Evolutionary conservation across 78 protist genomes (phyloP).

Genomic region (Guillardia theta): DNA sequence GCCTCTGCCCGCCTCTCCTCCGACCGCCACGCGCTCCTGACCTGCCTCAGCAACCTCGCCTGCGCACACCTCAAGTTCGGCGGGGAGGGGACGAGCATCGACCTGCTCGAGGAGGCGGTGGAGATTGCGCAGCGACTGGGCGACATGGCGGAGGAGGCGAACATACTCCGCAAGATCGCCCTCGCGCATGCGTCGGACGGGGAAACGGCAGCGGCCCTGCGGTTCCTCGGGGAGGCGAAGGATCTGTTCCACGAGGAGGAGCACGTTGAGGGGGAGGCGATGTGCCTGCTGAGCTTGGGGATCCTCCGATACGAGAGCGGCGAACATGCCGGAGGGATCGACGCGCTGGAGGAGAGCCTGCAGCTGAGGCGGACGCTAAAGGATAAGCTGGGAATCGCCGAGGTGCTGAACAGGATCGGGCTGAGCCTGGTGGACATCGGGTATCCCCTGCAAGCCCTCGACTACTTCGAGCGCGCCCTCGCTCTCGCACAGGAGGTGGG

Average conservation of each 20-base stretch:
- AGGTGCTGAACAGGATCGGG: background rate
- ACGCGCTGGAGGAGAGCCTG: slow-evolving; percentile 8
- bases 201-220: background rate
- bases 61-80: background rate
- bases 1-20: background rate
- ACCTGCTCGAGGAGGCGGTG: background rate
- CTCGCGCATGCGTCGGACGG: background rate
- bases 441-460: background rate
- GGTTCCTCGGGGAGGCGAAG: too few species aligned
- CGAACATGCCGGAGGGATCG: too few species aligned
- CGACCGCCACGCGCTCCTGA: background rate
- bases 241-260: too few species aligned
- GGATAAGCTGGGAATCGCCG: background rate
- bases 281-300: too few species aligned
- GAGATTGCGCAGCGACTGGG: slow-evolving; percentile 18
- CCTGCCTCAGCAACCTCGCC: background rate
- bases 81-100: background rate
- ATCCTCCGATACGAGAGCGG: too few species aligned
- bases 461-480: slow-evolving; percentile 21
- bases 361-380: background rate
- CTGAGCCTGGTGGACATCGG: background rate
- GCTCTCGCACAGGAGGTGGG: background rate
- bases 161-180: background rate
- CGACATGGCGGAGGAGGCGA: background rate
- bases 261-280: too few species aligned